Base-by-base conservation (phyloP, 495 filamentous ascomycete genomes). In the Lasiosphaeria miniovina region DNA sequence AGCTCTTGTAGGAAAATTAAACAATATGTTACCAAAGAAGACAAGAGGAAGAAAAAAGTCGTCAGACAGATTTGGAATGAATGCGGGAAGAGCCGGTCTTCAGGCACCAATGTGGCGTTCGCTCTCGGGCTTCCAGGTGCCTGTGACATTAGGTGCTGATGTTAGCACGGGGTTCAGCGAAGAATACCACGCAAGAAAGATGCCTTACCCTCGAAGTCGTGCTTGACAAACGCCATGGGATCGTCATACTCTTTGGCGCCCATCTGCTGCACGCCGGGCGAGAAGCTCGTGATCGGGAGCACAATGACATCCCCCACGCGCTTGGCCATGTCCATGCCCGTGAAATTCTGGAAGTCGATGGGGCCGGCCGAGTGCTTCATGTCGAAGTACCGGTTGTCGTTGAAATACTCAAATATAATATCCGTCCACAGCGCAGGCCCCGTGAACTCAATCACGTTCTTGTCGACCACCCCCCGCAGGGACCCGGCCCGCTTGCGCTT, bases 211-310 rank as follows among this genome's bases (percentile, higher is more conserved):
- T 93, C 91, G 75, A 98, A 98, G 49, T 92, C 86, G 73, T 98
- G 94, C 75, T 96, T 90, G 57, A 98, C 94, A 79, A 96, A 98
- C 4, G 94, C 94, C 91, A 98, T 94, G 6, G 93, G 91, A 67
- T 98, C 87, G 66, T 97, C 93, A 11, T 85, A 80, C 55, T 94
- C 92, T 61, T 86, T 87, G n/a, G 94, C 90, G 35, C 88, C 89
- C 91, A 97, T 98, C 68, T 95, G 90, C 62, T 88, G 83, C 40
- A 98, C 91, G 6, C 94, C 94, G 6, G 94, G 95, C 65, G 90
- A 96, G 77, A 98, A 98, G 74, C 91, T 95, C 3, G 94, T 98
- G 63, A 98, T 98, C 12, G 93, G 93, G 57, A 98, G 74, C 12
- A 98, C 86, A 15, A 96, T 83, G n/a, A 93, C 90, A 75, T 98